Base-by-base conservation (phyloP, 2,329 filamentous ascomycete genomes). In the Pseudocercospora fuligena region DNA sequence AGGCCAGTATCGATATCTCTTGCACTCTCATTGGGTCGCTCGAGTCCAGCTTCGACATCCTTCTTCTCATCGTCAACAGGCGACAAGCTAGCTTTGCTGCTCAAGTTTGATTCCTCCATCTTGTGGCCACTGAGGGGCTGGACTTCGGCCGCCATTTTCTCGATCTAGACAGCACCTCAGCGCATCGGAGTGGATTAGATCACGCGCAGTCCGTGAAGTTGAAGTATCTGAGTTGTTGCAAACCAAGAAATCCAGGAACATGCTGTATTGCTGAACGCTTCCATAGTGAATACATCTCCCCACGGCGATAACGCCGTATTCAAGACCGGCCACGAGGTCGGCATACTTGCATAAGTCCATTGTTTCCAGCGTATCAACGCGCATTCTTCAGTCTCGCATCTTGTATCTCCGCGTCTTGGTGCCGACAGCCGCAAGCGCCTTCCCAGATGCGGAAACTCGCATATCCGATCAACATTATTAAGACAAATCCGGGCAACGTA, bases 51-150 rank as follows among this genome's bases (percentile, higher is more conserved):
- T 36, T 59, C 56, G n/a, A 59, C 19, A 16, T 43, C 56, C 40
- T 27, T 60, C 33, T 60, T 60, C 23, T 60, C 57, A 21, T 27
- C 40, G 12, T 46, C 57, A 21, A 60, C 33, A 14, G 57, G 57
- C 14, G 33, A 23, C n/a, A 60, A n/a, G 27, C 56, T 60, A 16
- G 54, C 62, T n/a, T 43, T 53, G 43, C 62, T 64, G 46, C 62
- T 60, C 43, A 8, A 21, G 1, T 12, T 14, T 1, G 62, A 64
- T 1, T 49, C 31, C 16, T n/a, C 19, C 23, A 25, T 25, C 23
- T 25, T 25, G 49, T 25, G 49, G n/a, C 49, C 49, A 27, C 49
- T 14, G 12, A 21, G 23, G 12, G 49, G 21, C 25, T 54, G 51
- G 2, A 27, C 51, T 29, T n/a, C 25, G 14, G 51, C 3, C 3